Conservation (phyloP, 495 filamentous ascomycete species). For the Astrocystis sublimbata region DNA sequence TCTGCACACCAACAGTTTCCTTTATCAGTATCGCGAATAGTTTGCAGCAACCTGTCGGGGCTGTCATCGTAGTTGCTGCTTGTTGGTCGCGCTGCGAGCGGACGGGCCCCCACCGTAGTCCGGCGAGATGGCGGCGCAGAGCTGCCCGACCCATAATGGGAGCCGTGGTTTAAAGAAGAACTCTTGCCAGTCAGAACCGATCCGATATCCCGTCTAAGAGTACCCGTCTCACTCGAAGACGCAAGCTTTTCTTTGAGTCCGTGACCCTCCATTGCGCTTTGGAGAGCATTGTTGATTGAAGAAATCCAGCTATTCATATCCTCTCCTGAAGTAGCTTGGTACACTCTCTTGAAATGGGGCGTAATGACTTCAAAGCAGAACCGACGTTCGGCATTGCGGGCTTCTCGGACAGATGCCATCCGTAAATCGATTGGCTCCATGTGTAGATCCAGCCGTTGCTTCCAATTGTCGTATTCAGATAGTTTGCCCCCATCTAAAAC, state of each 20-base stretch:
- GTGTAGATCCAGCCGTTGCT: slow-evolving; percentile 92
- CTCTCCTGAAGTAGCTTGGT: slow-evolving; percentile 96
- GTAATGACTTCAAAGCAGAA: slow-evolving; percentile 99
- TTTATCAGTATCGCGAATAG: slow-evolving; percentile 85
- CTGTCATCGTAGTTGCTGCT: slow-evolving; percentile 73
- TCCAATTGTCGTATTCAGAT: slow-evolving; percentile 99
- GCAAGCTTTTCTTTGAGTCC: slow-evolving; percentile 54
- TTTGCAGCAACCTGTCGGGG: slow-evolving; percentile 79
- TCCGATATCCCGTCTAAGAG: slow-evolving; percentile 77
- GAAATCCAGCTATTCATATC: slow-evolving; percentile 98
- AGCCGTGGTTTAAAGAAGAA: slow-evolving; percentile 66
- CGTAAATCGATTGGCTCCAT: slow-evolving; percentile 98
- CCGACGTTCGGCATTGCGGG: slow-evolving; percentile 86
- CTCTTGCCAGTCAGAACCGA: slow-evolving; percentile 94
- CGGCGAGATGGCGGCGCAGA: slow-evolving; percentile 68
- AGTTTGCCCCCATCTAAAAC: slow-evolving; percentile 94
- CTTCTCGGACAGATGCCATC: slow-evolving; percentile 94
- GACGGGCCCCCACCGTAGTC: slow-evolving; percentile 83
- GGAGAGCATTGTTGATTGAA: slow-evolving; percentile 94
- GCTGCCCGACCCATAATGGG: slow-evolving; percentile 50
- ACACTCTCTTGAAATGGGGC: slow-evolving; percentile 92
- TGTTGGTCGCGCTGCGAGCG: slow-evolving; percentile 67
- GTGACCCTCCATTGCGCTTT: slow-evolving; percentile 88
- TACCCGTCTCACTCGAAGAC: slow-evolving; percentile 50
- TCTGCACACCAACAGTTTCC: slow-evolving; percentile 95